Conservation (phyloP, 2,329 filamentous ascomycete genomes). For the Botrytis tulipae region DNA sequence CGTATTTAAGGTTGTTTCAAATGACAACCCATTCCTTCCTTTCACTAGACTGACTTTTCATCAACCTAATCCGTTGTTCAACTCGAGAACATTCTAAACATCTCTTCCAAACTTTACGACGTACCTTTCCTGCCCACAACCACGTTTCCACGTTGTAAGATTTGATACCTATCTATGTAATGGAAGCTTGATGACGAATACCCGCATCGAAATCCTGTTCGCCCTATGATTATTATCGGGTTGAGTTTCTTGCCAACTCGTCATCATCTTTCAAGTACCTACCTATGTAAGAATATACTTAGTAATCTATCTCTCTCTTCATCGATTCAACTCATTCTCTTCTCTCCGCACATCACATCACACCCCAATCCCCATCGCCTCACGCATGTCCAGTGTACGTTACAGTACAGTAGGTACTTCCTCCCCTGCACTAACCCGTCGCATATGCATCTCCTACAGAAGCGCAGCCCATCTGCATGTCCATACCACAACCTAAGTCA, state of each 20-base stretch:
- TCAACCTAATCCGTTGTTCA: neutral
- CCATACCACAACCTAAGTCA: neutral
- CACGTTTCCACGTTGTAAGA: neutral
- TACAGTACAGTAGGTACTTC: neutral
- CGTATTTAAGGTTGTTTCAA: neutral
- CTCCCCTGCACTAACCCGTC: slow-evolving; percentile 14
- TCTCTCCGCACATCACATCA: neutral
- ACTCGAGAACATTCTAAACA: neutral
- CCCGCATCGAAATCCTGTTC: neutral
- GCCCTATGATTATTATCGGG: neutral
- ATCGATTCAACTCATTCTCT: neutral
- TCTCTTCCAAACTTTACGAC: neutral
- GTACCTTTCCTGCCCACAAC: neutral
- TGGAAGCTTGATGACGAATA: slow-evolving; percentile 3
- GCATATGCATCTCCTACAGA: slow-evolving; percentile 11
- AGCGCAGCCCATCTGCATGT: slow-evolving; percentile 7
- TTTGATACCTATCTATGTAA: neutral
- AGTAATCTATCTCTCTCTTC: neutral
- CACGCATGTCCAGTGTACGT: neutral
- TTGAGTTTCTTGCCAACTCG: neutral
- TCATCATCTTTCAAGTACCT: neutral
- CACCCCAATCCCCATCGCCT: neutral
- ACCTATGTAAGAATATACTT: neutral
- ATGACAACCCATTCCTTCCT: neutral
- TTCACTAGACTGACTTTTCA: neutral